These are phyloP conservation scores for Fusarium fujikuroi DNA, from an alignment of 2,329 filamentous ascomycete species.

Conservation along the genomic window DNA sequence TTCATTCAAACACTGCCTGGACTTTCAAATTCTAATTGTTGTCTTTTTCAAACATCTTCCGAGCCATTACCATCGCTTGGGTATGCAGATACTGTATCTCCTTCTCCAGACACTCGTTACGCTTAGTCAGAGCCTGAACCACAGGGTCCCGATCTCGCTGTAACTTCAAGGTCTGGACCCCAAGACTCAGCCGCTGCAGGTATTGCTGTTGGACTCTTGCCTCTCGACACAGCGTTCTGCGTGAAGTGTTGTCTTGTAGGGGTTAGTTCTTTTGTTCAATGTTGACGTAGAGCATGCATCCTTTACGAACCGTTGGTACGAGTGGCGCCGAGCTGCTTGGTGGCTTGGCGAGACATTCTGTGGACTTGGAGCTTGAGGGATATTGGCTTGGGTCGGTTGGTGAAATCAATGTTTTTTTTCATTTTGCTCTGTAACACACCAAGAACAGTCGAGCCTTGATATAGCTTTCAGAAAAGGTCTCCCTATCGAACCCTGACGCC, in stretches of 20 bases:
- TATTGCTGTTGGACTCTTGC: not conserved
- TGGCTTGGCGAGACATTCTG: no score
- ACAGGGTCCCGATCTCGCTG: not conserved
- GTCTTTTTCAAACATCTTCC: not conserved
- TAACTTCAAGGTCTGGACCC: not conserved
- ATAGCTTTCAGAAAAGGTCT: no score
- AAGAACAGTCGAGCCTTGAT: no score
- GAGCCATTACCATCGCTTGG: not conserved
- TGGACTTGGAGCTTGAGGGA: no score
- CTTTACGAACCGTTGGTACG: no score
- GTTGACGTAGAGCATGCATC: no score
- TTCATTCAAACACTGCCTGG: no score
- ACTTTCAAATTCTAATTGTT: not conserved
- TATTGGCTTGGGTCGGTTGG: no score
- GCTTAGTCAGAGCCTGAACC: not conserved
- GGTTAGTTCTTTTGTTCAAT: not conserved
- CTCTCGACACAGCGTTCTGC: not conserved
- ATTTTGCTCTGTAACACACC: no score
- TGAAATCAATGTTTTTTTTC: no score
- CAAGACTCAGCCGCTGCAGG: not conserved
- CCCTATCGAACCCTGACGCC: no score
- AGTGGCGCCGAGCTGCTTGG: no score
- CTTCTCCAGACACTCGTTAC: not conserved
- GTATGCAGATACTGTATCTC: not conserved
- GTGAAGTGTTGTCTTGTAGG: not conserved